phyloP scores from a whole-genome alignment of 192 early-diverging fungal species.

The Entomortierella parvispora region DNA sequence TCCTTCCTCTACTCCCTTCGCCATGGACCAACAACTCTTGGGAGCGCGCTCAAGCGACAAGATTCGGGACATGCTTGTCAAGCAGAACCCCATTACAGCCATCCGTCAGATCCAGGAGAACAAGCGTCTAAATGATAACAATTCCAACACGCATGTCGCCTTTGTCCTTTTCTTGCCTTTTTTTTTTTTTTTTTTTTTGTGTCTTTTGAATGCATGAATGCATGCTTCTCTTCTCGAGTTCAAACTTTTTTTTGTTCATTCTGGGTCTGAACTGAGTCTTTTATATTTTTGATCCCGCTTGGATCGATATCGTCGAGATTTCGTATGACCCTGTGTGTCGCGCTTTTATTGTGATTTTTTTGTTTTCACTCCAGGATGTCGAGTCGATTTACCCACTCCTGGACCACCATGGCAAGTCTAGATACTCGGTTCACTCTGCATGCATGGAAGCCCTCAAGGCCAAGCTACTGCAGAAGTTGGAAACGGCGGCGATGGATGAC shows the following conservation, averaged over 20 bases:
- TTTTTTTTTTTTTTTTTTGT: neutral
- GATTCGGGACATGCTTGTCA: slow-evolving; percentile 51
- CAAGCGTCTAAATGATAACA: slow-evolving; percentile 46
- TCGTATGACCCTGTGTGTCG: slow-evolving; percentile 37
- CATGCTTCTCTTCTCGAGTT: too few species aligned
- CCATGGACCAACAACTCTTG: slow-evolving; percentile 44
- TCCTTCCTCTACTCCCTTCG: neutral
- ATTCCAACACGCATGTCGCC: slow-evolving; percentile 1
- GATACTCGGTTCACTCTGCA: slow-evolving; percentile 57
- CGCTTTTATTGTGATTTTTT: slow-evolving; percentile 5
- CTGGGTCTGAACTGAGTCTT: neutral
- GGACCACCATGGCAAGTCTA: slow-evolving; percentile 57
- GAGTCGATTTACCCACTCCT: slow-evolving; percentile 60
- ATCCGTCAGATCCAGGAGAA: slow-evolving; percentile 41
- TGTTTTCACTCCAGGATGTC: slow-evolving; percentile 50
- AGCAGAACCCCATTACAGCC: slow-evolving; percentile 34
- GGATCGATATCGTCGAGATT: slow-evolving; percentile 24
- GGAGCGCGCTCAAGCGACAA: slow-evolving; percentile 48
- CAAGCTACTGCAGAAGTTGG: slow-evolving; percentile 53
- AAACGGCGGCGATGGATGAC: slow-evolving; percentile 42
- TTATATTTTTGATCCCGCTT: slow-evolving; percentile 35
- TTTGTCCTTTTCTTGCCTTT: neutral
- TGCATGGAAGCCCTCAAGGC: slow-evolving; percentile 60
- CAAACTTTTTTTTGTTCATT: neutral
- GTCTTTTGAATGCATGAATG: too few species aligned